These are phyloP conservation scores for Rhinocladiella similis DNA, from an alignment of 2,329 filamentous ascomycete genomes.

Conservation along the genomic window DNA sequence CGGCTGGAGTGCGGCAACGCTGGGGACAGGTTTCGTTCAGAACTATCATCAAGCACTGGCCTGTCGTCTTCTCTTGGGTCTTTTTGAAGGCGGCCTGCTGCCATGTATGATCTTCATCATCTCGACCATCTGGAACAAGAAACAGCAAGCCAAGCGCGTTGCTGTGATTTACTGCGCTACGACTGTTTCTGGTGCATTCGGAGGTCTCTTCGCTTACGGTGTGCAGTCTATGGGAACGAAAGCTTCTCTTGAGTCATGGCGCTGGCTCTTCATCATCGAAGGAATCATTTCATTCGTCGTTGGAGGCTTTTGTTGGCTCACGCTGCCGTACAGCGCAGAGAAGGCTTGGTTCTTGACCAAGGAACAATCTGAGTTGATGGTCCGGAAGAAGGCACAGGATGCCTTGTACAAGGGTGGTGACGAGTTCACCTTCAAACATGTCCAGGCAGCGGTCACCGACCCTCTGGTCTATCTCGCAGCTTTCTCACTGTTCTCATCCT, in stretches of 20 bases:
- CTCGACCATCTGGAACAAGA: conserved; percentile 14
- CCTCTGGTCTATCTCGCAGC: conserved; percentile 18
- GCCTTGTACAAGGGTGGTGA: no score
- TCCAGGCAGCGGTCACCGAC: conserved; percentile 19
- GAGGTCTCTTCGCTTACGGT: conserved; percentile 20
- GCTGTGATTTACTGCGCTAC: conserved; percentile 8
- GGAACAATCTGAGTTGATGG: no score
- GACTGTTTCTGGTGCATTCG: conserved; percentile 19
- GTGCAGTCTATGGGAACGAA: conserved; percentile 15
- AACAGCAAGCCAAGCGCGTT: conserved; percentile 12
- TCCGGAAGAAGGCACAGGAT: no score
- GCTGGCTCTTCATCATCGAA: conserved; percentile 25
- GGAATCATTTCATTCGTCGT: conserved; percentile 9
- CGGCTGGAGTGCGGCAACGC: conserved; percentile 11
- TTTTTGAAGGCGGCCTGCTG: conserved; percentile 18
- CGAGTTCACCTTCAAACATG: no score
- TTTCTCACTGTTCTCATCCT: conserved; percentile 33
- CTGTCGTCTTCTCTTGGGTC: conserved; percentile 33
- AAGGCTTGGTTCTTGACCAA: conserved; percentile 19
- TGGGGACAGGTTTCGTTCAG: conserved; percentile 30
- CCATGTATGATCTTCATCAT: conserved; percentile 10
- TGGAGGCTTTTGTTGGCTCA: no score
- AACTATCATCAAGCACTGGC: conserved; percentile 33
- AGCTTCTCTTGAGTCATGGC: conserved; percentile 17
- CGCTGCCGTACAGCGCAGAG: no score